These are phyloP conservation scores for Mortierella hygrophila DNA, from an alignment of 192 early-diverging fungal species.

Conservation along the genomic window DNA sequence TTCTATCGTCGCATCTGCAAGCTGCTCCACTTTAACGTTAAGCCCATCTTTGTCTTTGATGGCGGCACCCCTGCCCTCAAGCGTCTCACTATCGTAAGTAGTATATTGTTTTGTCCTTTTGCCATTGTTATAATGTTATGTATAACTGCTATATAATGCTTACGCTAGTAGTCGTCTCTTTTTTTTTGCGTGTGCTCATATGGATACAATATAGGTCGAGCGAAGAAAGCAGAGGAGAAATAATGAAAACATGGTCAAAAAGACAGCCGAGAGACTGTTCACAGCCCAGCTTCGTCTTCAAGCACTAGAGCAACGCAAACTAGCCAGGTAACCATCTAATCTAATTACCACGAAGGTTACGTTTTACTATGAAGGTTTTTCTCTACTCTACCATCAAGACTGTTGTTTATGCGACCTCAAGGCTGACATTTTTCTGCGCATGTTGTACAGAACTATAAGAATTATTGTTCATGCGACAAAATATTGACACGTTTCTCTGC, in stretches of 20 bases:
- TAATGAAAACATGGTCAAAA: conserved; percentile 67
- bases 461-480: neutral
- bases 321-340: conserved; percentile 47
- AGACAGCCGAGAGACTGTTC: conserved; percentile 88
- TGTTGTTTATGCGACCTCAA: no score
- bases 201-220: conserved; percentile 62
- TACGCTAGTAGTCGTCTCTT: neutral
- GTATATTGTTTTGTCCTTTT: neutral
- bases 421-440: no score
- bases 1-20: conserved; percentile 97
- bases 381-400: no score
- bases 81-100: conserved; percentile 73
- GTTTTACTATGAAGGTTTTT: no score
- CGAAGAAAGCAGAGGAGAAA: conserved; percentile 61
- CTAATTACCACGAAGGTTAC: neutral
- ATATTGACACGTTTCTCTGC: neutral
- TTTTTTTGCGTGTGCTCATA: neutral
- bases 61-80: conserved; percentile 92
- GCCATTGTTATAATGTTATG: neutral
- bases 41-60: conserved; percentile 98
- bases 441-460: no score
- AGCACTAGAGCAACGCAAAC: conserved; percentile 65
- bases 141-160: neutral
- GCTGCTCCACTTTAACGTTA: conserved; percentile 89
- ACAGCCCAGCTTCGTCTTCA: conserved; percentile 81